A percentile compares a stretch with the other conserved stretches of the same genome.
Conservation (phyloP, 1,284 basidiomycete species). For the Austropuccinia psidii region DNA sequence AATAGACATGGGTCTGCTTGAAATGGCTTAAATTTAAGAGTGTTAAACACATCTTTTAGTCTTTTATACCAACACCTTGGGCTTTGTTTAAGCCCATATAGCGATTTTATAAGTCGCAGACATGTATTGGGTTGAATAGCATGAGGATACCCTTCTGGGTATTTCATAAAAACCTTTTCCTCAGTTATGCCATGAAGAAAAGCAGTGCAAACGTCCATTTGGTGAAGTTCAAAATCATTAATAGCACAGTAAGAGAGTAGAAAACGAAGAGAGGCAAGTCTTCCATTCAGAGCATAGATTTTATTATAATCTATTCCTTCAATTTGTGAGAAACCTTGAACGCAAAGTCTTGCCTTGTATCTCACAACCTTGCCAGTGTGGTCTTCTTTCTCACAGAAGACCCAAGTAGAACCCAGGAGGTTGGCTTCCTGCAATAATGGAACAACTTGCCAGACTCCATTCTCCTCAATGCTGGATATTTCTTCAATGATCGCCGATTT, state of each 20-base stretch:
- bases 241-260: neutral
- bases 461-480: too few species aligned
- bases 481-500: too few species aligned
- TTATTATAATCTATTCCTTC: conserved; percentile 35
- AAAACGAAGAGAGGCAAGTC: conserved; percentile 10
- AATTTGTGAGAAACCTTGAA: conserved; percentile 35
- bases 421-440: neutral
- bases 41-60: too few species aligned
- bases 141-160: neutral
- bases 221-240: neutral
- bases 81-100: too few species aligned
- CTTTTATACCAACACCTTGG: too few species aligned
- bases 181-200: neutral
- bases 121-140: too few species aligned
- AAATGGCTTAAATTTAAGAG: too few species aligned
- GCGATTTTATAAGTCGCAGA: too few species aligned
- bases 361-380: too few species aligned
- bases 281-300: conserved; percentile 31
- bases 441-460: too few species aligned
- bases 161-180: neutral
- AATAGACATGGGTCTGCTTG: too few species aligned
- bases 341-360: conserved; percentile 38
- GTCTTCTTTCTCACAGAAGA: neutral
- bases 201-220: neutral
- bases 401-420: neutral